Percentiles rank a stretch among this genome's conserved stretches.
Conservation (phyloP, 1,139 yeast genomes). For the Debaryomyces coudertii region DNA sequence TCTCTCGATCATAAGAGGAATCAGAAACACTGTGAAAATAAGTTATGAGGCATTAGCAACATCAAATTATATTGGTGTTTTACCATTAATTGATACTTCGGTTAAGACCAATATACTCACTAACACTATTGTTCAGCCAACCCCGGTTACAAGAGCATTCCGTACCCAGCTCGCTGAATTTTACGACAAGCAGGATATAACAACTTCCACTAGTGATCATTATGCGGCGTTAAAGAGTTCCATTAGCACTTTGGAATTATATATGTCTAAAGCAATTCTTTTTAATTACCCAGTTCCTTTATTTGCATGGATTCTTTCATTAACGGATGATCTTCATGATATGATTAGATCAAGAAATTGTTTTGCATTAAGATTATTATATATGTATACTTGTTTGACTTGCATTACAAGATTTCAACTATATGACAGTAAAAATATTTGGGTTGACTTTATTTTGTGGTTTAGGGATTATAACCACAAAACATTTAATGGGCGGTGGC, state of each 20-base stretch:
- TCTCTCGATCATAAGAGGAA: constrained; percentile 16
- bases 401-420: constrained; percentile 27
- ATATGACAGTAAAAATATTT: constrained; percentile 23
- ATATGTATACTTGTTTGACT: constrained; percentile 24
- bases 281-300: constrained; percentile 30
- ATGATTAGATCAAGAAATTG: constrained; percentile 24
- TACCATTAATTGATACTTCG: neutral
- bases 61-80: neutral
- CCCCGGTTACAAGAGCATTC: constrained; percentile 19
- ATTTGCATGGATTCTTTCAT: constrained; percentile 28
- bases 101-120: neutral
- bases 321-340: constrained; percentile 16
- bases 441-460: constrained; percentile 33
- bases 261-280: constrained; percentile 9
- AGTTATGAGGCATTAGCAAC: neutral
- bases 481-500: constrained; percentile 22
- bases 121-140: neutral
- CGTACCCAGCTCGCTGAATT: constrained; percentile 13
- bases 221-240: constrained; percentile 14
- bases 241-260: constrained; percentile 16
- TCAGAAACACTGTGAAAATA: neutral
- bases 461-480: constrained; percentile 20
- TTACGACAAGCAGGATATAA: neutral
- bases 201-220: constrained; percentile 5
- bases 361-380: constrained; percentile 31